Base-by-base conservation (phyloP, 2,329 filamentous ascomycete species). In the Penicillium expansum region DNA sequence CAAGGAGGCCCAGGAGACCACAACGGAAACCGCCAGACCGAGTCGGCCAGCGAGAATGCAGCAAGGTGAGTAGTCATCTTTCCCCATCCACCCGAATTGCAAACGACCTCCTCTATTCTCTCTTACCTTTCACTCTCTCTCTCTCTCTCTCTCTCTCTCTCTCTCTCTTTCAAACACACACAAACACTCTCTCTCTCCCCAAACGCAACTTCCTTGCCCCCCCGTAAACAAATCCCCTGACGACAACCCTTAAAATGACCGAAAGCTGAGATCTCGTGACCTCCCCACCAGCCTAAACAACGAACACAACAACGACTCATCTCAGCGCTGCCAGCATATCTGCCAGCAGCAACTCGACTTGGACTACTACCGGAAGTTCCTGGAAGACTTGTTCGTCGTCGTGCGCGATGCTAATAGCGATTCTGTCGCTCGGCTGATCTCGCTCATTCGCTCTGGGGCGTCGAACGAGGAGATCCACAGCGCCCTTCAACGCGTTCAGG, bases 361-460 rank as follows among this genome's bases (percentile, higher is more conserved):
- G 37, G 49, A 59, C 16, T 71, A 71, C 38, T 71, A 69, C 42
- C 62, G 60, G 37, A 56, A 49, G 24, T 67, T 71, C 20, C 63
- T 72, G 43, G 50, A 64, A 29, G 65, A 63, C 13, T 58, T 72
- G 29, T 42, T 72, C 35, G 43, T 42, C 8, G 32, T 70, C 27
- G 61, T 72, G 42, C 61, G 62, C 16, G 56, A 66, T 5, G 62
- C 60, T 33, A 60, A 68, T 20, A 60, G 64, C 41, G 62, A 60
- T n/a, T 52, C 60, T 1, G 62, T 72, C 5, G 45, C 60, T 18
- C 63, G 48, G 29, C 43, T 72, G 49, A 54, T 72, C 43, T 54
- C 61, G 27, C 48, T 63, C 22, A 70, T 72, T 41, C 70, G 69
- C 32, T 63, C 68, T 14, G 68, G 69, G 18, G 69, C 66, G 9